Evolutionary conservation across 441 rosid species (phyloP), one percentile per base, ranked within the genome.

Genomic region (Manihot esculenta): DNA sequence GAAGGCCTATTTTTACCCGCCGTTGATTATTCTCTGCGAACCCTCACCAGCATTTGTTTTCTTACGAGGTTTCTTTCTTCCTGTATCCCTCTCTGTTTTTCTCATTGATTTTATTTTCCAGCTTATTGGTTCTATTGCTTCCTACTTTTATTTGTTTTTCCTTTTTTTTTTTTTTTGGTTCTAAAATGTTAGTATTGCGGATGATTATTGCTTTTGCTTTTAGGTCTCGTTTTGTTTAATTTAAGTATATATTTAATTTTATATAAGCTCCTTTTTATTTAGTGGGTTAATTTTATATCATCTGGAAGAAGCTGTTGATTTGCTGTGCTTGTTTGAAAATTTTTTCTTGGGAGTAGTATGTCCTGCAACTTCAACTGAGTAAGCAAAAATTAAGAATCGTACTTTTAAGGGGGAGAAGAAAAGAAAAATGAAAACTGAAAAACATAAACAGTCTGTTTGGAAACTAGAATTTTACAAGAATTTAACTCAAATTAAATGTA

Each of bases 21-120:
- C 66, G 30, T 62, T 62, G 69, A 62, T 71, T 71, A 62, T 71
- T 71, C 30, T 63, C 65, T 44, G 0, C 10, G 44, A 50, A 30
- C 23, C 15, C 61, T 62, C 35, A 12, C 26, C 45, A 47, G 33
- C 68, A 71, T 71, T 71, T 17, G 41, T 38, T 42, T 18, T 30
- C 24, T 41, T 7, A 23, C n/a, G n/a, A 61, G 73, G 73, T 70
- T 70, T 48, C 49, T 33, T 45, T 47, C 26, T 47, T 7, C 27
- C 42, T 58, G 7, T 14, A 12, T 9, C 65, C 18, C 14, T 30
- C 4, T 18, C 42, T 11, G 12, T 44, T 26, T 7, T 8, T 30
- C n/a, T 33, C 48, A 5, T 48, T 18, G 66, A 70, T 64, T 66
- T 64, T 54, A 6, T n/a, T 30, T 30, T 30, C 4, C 4, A 30